A percentile compares a stretch with the other conserved stretches of the same genome.
Evolutionary conservation across 164 flowering plant species (phyloP).

Genomic region (Vitis labrusca): DNA sequence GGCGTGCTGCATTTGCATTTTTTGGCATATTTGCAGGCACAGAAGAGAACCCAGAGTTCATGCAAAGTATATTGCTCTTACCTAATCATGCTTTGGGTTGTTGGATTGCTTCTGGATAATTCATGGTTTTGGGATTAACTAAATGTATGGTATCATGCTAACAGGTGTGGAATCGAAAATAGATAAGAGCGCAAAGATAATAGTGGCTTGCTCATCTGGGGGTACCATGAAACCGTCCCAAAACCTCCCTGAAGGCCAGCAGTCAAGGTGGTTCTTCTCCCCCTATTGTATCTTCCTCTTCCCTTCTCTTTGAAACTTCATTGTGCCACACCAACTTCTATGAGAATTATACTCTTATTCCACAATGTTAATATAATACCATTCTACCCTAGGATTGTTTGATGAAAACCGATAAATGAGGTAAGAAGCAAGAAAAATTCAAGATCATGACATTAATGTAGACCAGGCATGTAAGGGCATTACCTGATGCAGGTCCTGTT

Average conservation of each 20-base stretch:
- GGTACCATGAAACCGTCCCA: slow-evolving; percentile 93
- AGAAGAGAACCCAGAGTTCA: slow-evolving; percentile 95
- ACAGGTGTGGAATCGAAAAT: slow-evolving; percentile 82
- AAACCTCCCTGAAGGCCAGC: slow-evolving; percentile 97
- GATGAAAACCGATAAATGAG: background rate
- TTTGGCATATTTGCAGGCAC: slow-evolving; percentile 97
- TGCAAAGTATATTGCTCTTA: slow-evolving; percentile 46
- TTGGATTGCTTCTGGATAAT: background rate
- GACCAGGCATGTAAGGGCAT: too few species aligned
- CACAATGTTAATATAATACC: too few species aligned
- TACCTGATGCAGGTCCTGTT: too few species aligned
- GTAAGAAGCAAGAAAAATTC: too few species aligned
- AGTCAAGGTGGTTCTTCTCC: slow-evolving; percentile 63
- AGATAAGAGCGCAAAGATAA: slow-evolving; percentile 77
- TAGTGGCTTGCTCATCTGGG: slow-evolving; percentile 89
- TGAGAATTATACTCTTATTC: background rate
- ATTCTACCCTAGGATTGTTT: too few species aligned
- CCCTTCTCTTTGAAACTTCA: background rate
- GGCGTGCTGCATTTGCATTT: slow-evolving; percentile 97
- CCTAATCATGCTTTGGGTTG: background rate
- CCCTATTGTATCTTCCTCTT: background rate
- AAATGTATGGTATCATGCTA: slow-evolving; percentile 7
- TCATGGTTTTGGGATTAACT: background rate
- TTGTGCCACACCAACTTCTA: too few species aligned
- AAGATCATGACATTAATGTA: too few species aligned